Evolutionary conservation across 2,329 filamentous ascomycete genomes (phyloP).

Genomic region (Xylaria sp.): DNA sequence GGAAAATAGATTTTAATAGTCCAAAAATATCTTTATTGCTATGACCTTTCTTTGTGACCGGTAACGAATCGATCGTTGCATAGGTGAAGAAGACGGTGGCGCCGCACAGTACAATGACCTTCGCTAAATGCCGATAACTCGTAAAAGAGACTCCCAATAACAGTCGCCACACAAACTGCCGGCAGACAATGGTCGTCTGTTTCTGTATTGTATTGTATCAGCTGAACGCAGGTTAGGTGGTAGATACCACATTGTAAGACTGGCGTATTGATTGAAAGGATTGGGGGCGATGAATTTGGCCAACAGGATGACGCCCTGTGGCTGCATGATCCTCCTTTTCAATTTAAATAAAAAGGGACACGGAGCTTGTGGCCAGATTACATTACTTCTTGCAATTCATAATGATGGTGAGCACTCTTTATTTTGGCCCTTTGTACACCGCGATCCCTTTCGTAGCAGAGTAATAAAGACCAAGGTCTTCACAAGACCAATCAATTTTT

Average conservation of each 20-base stretch:
- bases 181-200: background rate
- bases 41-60: background rate
- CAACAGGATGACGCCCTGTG: background rate
- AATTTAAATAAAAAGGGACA: background rate
- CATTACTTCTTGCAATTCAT: background rate
- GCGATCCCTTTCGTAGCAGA: background rate
- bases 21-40: background rate
- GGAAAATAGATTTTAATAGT: background rate
- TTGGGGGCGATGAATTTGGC: background rate
- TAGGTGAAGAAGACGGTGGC: too few relatives aligned
- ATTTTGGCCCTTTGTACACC: background rate
- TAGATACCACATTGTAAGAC: background rate
- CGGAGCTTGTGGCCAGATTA: slow-evolving; percentile 2
- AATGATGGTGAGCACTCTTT: background rate
- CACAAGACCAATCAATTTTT: background rate
- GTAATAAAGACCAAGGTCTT: background rate
- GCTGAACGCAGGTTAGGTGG: background rate
- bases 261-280: slow-evolving; percentile 5
- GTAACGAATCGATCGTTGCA: background rate
- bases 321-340: slow-evolving; percentile 10
- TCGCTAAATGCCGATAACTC: background rate
- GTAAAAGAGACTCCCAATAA: background rate
- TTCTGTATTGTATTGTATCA: background rate
- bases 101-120: background rate
- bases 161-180: background rate